These are phyloP conservation scores for Scheffersomyces ergatensis DNA, from an alignment of 805 yeast genomes.

Conservation along the genomic window DNA sequence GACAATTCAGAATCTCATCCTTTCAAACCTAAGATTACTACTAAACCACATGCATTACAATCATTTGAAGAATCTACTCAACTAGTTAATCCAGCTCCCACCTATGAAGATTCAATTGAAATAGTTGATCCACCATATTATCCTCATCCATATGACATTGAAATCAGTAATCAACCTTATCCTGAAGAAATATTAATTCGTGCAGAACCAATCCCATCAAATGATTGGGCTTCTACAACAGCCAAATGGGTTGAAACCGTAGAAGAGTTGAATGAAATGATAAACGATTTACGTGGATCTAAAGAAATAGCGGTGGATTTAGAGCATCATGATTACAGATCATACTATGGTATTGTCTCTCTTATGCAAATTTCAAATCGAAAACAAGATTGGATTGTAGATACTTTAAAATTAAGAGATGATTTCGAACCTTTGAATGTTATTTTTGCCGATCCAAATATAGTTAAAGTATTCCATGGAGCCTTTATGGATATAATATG, in stretches of 20 bases:
- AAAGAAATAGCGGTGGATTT: constrained; percentile 86
- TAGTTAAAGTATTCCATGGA: constrained; percentile 91
- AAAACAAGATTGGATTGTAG: constrained; percentile 82
- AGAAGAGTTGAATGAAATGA: constrained; percentile 51
- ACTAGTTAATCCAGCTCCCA: constrained; percentile 25
- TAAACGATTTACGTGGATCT: constrained; percentile 47
- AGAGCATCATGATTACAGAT: constrained; percentile 91
- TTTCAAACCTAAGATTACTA: constrained; percentile 68
- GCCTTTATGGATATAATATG: constrained; percentile 96
- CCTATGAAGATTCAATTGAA: constrained; percentile 18
- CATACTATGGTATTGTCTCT: constrained; percentile 88
- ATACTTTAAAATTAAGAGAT: constrained; percentile 76
- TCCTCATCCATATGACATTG: constrained; percentile 77
- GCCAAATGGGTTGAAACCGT: constrained; percentile 72
- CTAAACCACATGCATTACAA: constrained; percentile 69
- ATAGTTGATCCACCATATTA: constrained; percentile 57
- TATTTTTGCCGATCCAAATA: constrained; percentile 76
- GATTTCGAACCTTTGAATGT: constrained; percentile 65
- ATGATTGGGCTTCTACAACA: constrained; percentile 62
- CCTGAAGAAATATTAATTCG: constrained; percentile 51
- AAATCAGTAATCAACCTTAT: constrained; percentile 68
- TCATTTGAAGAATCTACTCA: constrained; percentile 52
- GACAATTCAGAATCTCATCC: constrained; percentile 72
- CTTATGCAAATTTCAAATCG: constrained; percentile 89
- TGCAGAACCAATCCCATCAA: constrained; percentile 46